Conservation (phyloP, 2,329 filamentous ascomycete genomes). For the Colletotrichum sp. region DNA sequence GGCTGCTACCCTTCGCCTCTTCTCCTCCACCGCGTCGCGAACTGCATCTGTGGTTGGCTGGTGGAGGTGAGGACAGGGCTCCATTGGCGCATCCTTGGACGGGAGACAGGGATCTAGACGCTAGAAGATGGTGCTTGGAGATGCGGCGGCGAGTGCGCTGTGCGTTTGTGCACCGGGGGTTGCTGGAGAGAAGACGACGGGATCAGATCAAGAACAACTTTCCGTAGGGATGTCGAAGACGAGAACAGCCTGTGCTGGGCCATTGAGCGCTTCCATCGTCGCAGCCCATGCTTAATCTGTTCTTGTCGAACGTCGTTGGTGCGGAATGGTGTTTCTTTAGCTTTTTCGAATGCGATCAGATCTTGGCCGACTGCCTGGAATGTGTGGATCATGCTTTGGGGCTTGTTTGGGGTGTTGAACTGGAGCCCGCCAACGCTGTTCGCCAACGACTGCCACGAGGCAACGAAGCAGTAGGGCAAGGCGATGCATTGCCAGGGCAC, state of each 20-base stretch:
- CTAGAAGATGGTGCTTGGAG: background rate
- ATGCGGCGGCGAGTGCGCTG: background rate
- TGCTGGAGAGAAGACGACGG: background rate
- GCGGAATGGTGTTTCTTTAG: background rate
- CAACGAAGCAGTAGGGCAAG: background rate
- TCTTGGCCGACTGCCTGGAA: conserved; percentile 17
- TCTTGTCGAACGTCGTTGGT: background rate
- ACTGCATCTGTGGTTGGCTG: background rate
- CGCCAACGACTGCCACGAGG: background rate
- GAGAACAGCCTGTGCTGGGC: background rate
- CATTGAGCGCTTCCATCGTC: background rate
- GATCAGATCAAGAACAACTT: background rate
- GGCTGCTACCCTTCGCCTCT: conserved; percentile 7
- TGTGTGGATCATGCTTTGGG: conserved; percentile 20
- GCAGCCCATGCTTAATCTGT: background rate
- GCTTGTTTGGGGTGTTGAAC: conserved; percentile 3
- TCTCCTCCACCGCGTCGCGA: background rate
- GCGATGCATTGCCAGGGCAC: background rate
- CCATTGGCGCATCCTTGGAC: conserved; percentile 14
- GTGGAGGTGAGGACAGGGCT: background rate
- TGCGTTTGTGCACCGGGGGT: background rate
- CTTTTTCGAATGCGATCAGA: conserved; percentile 12
- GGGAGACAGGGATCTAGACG: conserved; percentile 15
- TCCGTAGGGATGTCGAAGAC: background rate
- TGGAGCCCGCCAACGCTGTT: background rate